Percentiles rank a stretch among this genome's conserved stretches.
Evolutionary conservation across 768 basidiomycete species (phyloP).

Genomic region (Lactarius hatsudake): DNA sequence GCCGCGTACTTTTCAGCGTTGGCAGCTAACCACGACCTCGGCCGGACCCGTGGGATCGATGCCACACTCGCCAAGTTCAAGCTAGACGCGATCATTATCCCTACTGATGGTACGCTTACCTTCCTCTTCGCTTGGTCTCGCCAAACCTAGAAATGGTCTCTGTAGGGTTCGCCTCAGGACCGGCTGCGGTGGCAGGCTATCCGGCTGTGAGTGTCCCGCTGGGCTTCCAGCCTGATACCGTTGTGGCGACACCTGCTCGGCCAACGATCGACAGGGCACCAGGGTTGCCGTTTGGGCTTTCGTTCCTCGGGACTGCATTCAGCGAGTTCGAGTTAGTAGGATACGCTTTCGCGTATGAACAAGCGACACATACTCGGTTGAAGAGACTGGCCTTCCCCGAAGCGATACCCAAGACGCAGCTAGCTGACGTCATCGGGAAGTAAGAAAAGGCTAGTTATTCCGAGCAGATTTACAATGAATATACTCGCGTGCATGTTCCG

Average conservation of each 20-base stretch:
- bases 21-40: slow-evolving; percentile 34
- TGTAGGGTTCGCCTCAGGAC: slow-evolving; percentile 22
- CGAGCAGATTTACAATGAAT: not conserved
- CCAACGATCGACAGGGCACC: slow-evolving; percentile 28
- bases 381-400: slow-evolving; percentile 27
- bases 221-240: slow-evolving; percentile 30
- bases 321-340: slow-evolving; percentile 31
- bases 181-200: slow-evolving; percentile 30
- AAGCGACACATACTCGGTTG: slow-evolving; percentile 31
- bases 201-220: slow-evolving; percentile 31
- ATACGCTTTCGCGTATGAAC: slow-evolving; percentile 34
- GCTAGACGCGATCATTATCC: slow-evolving; percentile 36
- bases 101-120: slow-evolving; percentile 33
- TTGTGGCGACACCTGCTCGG: slow-evolving; percentile 23
- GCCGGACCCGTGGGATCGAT: slow-evolving; percentile 37
- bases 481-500: too few relatives aligned
- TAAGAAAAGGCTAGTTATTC: not conserved
- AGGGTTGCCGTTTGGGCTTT: slow-evolving; percentile 30
- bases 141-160: not conserved
- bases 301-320: slow-evolving; percentile 33
- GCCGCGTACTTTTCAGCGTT: slow-evolving; percentile 35
- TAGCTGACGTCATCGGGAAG: slow-evolving; percentile 26
- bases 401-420: slow-evolving; percentile 32
- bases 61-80: slow-evolving; percentile 33
- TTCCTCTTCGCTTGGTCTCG: not conserved